phyloP scores from a whole-genome alignment of 75 land plant species.

The Cryptomeria japonica region DNA sequence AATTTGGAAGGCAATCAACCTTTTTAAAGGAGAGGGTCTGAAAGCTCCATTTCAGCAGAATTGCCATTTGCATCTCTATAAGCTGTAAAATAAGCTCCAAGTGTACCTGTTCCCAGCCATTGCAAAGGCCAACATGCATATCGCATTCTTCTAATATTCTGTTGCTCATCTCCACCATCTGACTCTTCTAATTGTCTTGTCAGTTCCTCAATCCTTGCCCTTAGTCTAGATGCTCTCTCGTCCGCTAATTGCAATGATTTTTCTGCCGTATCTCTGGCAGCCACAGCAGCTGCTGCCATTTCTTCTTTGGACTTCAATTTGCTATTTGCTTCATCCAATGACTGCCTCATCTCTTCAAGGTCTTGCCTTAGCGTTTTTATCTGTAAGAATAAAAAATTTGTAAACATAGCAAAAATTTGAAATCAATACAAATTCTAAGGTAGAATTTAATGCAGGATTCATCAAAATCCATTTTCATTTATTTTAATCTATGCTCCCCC shows the following conservation, averaged over 20 bases:
- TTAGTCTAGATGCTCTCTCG: conserved; percentile 68
- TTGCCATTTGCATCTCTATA: conserved; percentile 22
- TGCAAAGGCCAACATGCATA: conserved; percentile 81
- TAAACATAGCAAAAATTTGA: not conserved
- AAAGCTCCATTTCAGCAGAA: conserved; percentile 74
- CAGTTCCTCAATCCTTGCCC: conserved; percentile 87
- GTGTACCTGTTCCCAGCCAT: conserved; percentile 54
- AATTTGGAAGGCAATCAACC: not conserved
- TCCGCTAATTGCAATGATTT: conserved; percentile 86
- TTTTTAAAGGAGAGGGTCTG: conserved; percentile 53
- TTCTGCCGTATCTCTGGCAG: conserved; percentile 92
- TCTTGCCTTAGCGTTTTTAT: conserved; percentile 56
- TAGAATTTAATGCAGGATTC: not conserved
- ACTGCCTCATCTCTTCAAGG: conserved; percentile 56
- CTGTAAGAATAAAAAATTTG: conserved; percentile 42
- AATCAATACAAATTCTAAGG: not conserved
- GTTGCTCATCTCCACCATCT: conserved; percentile 45
- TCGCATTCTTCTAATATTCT: conserved; percentile 21
- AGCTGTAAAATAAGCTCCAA: conserved; percentile 31
- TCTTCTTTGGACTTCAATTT: conserved; percentile 95
- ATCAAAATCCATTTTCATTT: not conserved
- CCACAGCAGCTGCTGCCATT: conserved; percentile 91
- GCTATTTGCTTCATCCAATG: conserved; percentile 65
- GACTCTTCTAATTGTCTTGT: conserved; percentile 75
- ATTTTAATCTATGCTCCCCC: not conserved